Evolutionary conservation across 345 rosid genomes (phyloP).

Genomic region (Bruguiera sexangula): DNA sequence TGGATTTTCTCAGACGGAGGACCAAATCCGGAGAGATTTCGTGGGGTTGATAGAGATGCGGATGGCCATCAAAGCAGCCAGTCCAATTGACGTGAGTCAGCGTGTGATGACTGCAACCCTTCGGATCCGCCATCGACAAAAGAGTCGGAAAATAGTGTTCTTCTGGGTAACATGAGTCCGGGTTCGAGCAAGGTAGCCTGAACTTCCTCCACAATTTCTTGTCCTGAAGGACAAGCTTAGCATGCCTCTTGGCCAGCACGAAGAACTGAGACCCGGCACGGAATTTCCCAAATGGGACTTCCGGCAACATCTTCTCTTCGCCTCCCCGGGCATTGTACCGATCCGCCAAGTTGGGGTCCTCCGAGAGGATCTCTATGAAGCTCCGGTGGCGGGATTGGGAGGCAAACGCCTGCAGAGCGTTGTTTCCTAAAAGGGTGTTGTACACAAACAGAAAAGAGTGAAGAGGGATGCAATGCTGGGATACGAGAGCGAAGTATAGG

Average conservation of each 20-base stretch:
- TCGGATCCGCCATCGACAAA: constrained; percentile 62
- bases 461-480: constrained; percentile 82
- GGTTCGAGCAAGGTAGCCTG: constrained; percentile 52
- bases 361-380: constrained; percentile 71
- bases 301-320: constrained; percentile 53
- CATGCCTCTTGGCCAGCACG: constrained; percentile 65
- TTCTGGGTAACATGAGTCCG: constrained; percentile 69
- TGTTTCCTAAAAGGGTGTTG: constrained; percentile 48
- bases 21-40: constrained; percentile 56
- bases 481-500: constrained; percentile 73
- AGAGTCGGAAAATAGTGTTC: constrained; percentile 88
- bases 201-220: constrained; percentile 75
- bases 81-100: constrained; percentile 91
- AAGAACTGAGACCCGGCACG: constrained; percentile 91
- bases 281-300: constrained; percentile 53
- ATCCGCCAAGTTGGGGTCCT: constrained; percentile 52
- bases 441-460: constrained; percentile 66
- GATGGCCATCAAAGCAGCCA: constrained; percentile 67
- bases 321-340: constrained; percentile 69
- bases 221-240: constrained; percentile 55
- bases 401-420: constrained; percentile 26
- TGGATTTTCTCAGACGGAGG: constrained; percentile 44
- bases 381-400: constrained; percentile 38
- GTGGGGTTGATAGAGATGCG: constrained; percentile 39
- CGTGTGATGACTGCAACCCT: constrained; percentile 58